A percentile compares a stretch with the other conserved stretches of the same genome.
phyloP scores from a whole-genome alignment of 139 green algal genomes.

The Dunaliella primolecta region DNA sequence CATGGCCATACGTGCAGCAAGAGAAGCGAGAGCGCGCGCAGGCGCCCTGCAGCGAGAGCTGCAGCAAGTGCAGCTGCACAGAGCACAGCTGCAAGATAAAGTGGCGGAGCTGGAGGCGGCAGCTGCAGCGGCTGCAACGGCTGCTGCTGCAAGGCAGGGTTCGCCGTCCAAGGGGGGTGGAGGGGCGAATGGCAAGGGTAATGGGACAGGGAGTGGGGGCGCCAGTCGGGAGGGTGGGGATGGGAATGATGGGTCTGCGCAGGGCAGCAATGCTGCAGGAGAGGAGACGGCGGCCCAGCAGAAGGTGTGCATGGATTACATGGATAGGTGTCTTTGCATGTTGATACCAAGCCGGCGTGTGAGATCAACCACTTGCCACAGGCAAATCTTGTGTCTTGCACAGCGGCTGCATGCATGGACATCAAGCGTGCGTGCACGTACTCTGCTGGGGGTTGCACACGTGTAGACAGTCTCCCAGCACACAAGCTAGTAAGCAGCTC shows the following conservation, averaged over 20 bases:
- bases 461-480: too few species aligned
- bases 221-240: neutral
- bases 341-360: too few species aligned
- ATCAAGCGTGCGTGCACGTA: too few species aligned
- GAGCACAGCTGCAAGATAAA: neutral
- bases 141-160: too few species aligned
- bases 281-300: conserved; percentile 8
- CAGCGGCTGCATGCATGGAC: too few species aligned
- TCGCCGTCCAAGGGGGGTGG: too few species aligned
- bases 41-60: neutral
- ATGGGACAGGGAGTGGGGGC: neutral
- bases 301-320: neutral
- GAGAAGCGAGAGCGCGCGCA: conserved; percentile 23
- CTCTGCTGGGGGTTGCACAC: too few species aligned
- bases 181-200: too few species aligned
- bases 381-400: too few species aligned
- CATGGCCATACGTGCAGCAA: conserved; percentile 18
- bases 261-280: neutral
- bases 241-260: neutral
- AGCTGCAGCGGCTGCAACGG: neutral
- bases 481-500: too few species aligned
- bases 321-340: too few species aligned
- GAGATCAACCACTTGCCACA: too few species aligned
- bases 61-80: neutral
- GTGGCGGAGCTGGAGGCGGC: neutral